These are phyloP conservation scores for Cichorium intybus DNA, from an alignment of 140 eudicot species.

Conservation along the genomic window DNA sequence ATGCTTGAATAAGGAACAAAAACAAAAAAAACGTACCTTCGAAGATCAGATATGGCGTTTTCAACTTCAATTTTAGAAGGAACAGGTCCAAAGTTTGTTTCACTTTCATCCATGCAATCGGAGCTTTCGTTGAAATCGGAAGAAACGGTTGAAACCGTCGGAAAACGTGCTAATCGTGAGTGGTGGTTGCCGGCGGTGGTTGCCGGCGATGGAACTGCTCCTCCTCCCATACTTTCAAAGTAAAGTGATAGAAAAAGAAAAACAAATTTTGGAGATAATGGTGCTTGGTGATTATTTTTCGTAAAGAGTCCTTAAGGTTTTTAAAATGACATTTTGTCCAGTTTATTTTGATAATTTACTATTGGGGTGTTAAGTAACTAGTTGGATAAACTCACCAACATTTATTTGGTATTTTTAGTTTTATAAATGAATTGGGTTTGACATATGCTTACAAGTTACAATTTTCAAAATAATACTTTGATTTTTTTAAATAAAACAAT, in stretches of 20 bases:
- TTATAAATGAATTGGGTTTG: no score
- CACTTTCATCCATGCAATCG: conserved; percentile 4
- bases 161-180: not conserved
- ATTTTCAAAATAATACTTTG: no score
- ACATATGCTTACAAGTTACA: no score
- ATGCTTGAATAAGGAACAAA: not conserved
- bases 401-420: no score
- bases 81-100: conserved; percentile 36
- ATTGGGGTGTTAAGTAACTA: no score
- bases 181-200: conserved; percentile 21
- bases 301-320: conserved; percentile 2
- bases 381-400: no score
- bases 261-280: not conserved
- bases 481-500: no score
- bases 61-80: conserved; percentile 50
- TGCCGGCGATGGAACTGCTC: conserved; percentile 12
- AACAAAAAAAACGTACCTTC: conserved; percentile 29
- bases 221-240: conserved; percentile 20
- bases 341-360: not conserved
- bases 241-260: not conserved
- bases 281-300: not conserved
- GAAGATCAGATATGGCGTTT: conserved; percentile 52
- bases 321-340: not conserved
- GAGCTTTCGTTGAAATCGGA: not conserved
- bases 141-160: not conserved